Evolutionary conservation across 2,329 filamentous ascomycete genomes (phyloP).

Genomic region (Cordyceps farinosa): DNA sequence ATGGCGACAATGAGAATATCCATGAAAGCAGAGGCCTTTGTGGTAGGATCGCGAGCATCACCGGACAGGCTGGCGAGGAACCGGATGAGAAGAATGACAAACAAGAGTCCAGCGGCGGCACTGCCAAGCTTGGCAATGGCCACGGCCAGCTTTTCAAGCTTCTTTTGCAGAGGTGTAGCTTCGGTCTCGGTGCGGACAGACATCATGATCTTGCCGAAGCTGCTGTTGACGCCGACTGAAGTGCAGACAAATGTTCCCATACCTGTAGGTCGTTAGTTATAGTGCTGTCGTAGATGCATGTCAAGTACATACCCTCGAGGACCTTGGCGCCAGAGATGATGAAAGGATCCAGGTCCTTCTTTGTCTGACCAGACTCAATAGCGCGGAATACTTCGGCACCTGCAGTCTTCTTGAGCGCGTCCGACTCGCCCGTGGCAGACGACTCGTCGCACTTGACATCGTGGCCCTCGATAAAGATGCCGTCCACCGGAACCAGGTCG

Average conservation of each 20-base stretch:
- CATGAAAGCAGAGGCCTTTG: conserved; percentile 58
- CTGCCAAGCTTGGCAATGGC: conserved; percentile 47
- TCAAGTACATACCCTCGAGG: conserved; percentile 38
- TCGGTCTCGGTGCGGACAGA: conserved; percentile 49
- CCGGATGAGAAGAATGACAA: conserved; percentile 74
- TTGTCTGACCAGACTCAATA: conserved; percentile 44
- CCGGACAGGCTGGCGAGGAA: conserved; percentile 62
- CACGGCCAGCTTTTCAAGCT: conserved; percentile 39
- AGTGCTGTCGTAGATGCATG: neutral
- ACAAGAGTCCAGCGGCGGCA: conserved; percentile 67
- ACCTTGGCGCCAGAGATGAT: conserved; percentile 56
- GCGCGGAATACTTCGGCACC: conserved; percentile 56
- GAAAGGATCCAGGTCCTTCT: conserved; percentile 60
- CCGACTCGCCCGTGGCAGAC: conserved; percentile 70
- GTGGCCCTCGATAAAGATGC: conserved; percentile 59
- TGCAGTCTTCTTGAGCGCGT: conserved; percentile 64
- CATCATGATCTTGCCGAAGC: conserved; percentile 55
- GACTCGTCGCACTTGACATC: conserved; percentile 65
- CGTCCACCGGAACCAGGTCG: conserved; percentile 68
- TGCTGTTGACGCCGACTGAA: conserved; percentile 53
- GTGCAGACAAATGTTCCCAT: conserved; percentile 53
- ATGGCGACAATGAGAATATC: conserved; percentile 63
- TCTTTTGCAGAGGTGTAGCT: conserved; percentile 52
- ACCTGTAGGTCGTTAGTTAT: conserved; percentile 26
- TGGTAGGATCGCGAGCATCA: conserved; percentile 44